phyloP scores from a whole-genome alignment of 768 basidiomycete species.

The Mycena haematopus region DNA sequence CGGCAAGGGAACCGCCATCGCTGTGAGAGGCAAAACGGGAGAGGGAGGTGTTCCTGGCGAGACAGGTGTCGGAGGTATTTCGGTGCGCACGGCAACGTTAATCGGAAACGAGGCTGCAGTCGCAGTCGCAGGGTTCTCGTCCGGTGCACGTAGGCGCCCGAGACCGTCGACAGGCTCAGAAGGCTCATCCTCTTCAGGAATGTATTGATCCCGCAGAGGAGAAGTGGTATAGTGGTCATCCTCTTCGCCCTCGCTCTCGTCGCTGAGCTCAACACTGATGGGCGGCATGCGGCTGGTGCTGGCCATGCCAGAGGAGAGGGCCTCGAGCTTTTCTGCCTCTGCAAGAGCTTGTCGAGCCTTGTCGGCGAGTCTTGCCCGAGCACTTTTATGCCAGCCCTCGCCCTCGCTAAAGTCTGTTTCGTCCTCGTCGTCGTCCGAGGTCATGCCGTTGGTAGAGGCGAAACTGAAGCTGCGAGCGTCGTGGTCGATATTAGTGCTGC shows the following conservation, averaged over 20 bases:
- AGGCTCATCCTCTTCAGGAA: constrained; percentile 75
- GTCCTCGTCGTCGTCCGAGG: constrained; percentile 63
- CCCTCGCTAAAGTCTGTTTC: constrained; percentile 57
- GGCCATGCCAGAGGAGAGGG: constrained; percentile 41
- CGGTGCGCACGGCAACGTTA: constrained; percentile 4
- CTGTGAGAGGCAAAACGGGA: constrained; percentile 38
- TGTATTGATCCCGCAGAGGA: constrained; percentile 57
- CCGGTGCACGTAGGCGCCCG: constrained; percentile 32
- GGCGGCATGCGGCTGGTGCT: constrained; percentile 55
- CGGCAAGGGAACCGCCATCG: constrained; percentile 27
- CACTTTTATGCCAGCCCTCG: constrained; percentile 70
- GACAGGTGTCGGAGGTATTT: constrained; percentile 34
- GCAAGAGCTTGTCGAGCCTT: constrained; percentile 69
- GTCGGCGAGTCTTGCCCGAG: constrained; percentile 71
- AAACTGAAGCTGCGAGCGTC: constrained; percentile 80
- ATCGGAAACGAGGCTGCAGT: constrained; percentile 32
- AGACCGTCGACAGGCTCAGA: constrained; percentile 34
- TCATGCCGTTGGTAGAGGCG: constrained; percentile 65
- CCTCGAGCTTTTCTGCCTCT: constrained; percentile 58
- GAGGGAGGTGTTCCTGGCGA: constrained; percentile 37
- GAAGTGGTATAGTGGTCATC: constrained; percentile 48
- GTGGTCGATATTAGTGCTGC: constrained; percentile 49
- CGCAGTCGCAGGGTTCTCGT: constrained; percentile 43
- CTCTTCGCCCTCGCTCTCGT: constrained; percentile 79
- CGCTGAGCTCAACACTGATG: constrained; percentile 77